phyloP scores from a whole-genome alignment of 1,284 basidiomycete species.

The Cystobasidiaceae sp. region DNA sequence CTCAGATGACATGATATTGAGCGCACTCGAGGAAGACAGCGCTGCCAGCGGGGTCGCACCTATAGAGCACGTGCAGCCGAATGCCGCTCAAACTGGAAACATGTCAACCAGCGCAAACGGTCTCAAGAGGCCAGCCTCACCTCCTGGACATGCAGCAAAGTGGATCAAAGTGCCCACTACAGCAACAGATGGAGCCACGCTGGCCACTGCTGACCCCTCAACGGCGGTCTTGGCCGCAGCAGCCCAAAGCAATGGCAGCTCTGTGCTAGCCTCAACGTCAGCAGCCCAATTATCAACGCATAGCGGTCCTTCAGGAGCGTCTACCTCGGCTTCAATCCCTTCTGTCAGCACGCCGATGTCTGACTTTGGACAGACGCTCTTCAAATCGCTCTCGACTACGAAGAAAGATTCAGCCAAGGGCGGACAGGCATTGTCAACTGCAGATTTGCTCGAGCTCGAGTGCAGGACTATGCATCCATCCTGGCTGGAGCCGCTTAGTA shows the following conservation, averaged over 20 bases:
- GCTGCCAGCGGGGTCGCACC: no score
- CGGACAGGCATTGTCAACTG: conserved; percentile 46
- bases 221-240: no score
- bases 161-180: background rate
- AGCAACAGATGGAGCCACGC: background rate
- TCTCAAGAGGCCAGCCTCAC: no score
- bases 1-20: background rate
- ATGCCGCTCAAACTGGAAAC: no score
- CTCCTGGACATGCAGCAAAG: background rate
- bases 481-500: conserved; percentile 51
- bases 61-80: no score
- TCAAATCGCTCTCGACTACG: background rate
- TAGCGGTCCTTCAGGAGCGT: no score
- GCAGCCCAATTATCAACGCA: no score
- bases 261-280: no score
- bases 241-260: no score
- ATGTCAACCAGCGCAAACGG: background rate
- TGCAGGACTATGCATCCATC: conserved; percentile 65
- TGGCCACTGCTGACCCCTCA: no score
- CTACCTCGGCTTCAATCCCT: no score
- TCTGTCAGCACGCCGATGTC: no score
- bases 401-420: background rate
- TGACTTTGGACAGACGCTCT: background rate
- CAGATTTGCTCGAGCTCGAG: conserved; percentile 59
- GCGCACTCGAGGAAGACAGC: background rate